These are phyloP conservation scores for Ceratocystis alfenasii DNA, from an alignment of 2,329 filamentous ascomycete genomes.

Conservation along the genomic window DNA sequence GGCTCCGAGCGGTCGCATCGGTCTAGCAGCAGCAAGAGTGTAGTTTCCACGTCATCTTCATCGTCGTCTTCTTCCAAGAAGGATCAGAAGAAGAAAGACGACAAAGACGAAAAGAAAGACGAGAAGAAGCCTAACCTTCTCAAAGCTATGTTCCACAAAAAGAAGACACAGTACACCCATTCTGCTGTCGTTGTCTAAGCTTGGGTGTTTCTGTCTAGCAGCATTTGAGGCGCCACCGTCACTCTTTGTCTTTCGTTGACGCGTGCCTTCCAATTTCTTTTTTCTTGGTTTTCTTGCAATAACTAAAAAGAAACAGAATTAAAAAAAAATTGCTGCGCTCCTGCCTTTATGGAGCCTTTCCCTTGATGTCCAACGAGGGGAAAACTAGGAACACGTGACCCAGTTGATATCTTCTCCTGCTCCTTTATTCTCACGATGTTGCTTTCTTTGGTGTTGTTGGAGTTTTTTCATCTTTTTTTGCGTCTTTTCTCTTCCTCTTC, in stretches of 20 bases:
- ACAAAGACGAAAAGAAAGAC: slow-evolving; percentile 31
- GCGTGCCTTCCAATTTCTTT: background rate
- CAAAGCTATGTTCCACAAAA: slow-evolving; percentile 47
- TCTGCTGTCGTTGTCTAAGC: slow-evolving; percentile 11
- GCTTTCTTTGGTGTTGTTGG: slow-evolving; percentile 1
- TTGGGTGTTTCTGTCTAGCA: background rate
- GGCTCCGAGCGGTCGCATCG: slow-evolving; percentile 1
- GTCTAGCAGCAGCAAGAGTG: slow-evolving; percentile 24
- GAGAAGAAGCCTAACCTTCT: slow-evolving; percentile 42
- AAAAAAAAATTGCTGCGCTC: background rate
- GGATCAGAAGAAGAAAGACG: slow-evolving; percentile 24
- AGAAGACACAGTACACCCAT: slow-evolving; percentile 31
- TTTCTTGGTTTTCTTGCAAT: background rate
- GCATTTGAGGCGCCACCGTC: background rate
- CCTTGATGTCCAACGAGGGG: too few species aligned
- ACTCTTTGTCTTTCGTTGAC: background rate
- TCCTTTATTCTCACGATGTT: background rate
- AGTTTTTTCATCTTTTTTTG: background rate
- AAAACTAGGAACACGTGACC: too few species aligned
- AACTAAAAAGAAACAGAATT: background rate
- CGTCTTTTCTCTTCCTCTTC: background rate
- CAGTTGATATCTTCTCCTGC: too few species aligned
- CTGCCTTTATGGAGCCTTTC: background rate
- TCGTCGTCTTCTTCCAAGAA: slow-evolving; percentile 5
- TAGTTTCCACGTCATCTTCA: slow-evolving; percentile 7